These are phyloP conservation scores for Macroventuria anomochaeta DNA, from an alignment of 2,329 filamentous ascomycete genomes.

Conservation along the genomic window DNA sequence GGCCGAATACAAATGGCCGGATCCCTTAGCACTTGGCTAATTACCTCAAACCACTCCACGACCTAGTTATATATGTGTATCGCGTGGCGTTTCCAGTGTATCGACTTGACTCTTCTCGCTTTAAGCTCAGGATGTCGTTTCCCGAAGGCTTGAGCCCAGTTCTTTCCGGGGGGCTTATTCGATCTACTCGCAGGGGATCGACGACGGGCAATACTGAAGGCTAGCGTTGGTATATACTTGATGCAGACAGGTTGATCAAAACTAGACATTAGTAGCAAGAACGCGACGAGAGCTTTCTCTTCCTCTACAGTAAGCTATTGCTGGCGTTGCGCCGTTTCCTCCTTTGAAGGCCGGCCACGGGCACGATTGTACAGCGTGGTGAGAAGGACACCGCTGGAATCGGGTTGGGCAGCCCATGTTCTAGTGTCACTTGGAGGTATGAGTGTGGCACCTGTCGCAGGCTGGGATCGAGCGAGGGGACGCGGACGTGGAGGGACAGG, in stretches of 20 bases:
- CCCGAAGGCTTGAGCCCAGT: constrained; percentile 4
- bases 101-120: not conserved
- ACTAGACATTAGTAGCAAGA: constrained; percentile 24
- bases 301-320: constrained; percentile 36
- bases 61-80: too few species aligned
- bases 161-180: constrained; percentile 17
- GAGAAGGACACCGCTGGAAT: not conserved
- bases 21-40: too few species aligned
- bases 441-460: too few species aligned
- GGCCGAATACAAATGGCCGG: too few species aligned
- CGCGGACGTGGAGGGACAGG: too few species aligned
- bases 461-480: too few species aligned
- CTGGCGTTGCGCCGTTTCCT: constrained; percentile 26
- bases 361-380: not conserved
- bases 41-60: too few species aligned
- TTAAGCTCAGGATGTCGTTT: constrained; percentile 31
- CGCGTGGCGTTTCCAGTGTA: not conserved
- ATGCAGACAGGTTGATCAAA: constrained; percentile 24
- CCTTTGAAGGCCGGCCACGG: constrained; percentile 21
- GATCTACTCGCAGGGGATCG: constrained; percentile 6
- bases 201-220: constrained; percentile 14
- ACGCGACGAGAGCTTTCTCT: constrained; percentile 34
- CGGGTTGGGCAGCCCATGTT: not conserved
- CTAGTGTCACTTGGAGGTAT: not conserved
- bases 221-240: constrained; percentile 24